Base-by-base conservation (phyloP, 306 rosid genomes). In the Prunus padus region DNA sequence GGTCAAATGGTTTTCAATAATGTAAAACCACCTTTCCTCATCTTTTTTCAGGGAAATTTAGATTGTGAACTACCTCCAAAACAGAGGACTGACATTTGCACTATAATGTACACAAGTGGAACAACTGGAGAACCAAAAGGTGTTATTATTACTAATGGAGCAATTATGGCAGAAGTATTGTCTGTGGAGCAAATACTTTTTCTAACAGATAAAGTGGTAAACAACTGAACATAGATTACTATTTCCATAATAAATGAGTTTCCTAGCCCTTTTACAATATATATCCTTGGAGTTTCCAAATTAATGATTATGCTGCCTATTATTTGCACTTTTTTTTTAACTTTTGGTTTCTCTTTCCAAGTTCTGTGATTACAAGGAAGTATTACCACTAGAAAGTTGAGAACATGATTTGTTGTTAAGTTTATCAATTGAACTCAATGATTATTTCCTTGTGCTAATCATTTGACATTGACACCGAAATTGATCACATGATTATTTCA, bases 111-210 rank as follows among this genome's bases (percentile, higher is more conserved):
- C 61, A 94, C 98, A 25, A 94, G 98, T 82, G 98, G 98, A 82
- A 94, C 97, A 11, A 94, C 98, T 0, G 97, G 96, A 16, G 98
- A 92, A 82, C 97, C 98, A n/a, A 92, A 94, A 84, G 96, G 98
- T 14, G 98, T 90, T 37, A 83, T 90, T 66, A 87, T 95, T 65
- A 83, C 80, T 62, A 95, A 92, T 30, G 89, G 80, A 59, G 95
- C 97, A 78, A 74, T 90, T 75, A 82, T 90, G 93, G 51, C 89
- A 19, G 87, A 92, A 85, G 92, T 92, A 68, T 79, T 94, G 87
- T 84, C 96, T 20, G 66, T 84, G 57, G 96, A 94, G 25, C 90
- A 90, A 20, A 65, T 94, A 76, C 89, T 94, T 72, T 22, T 61
- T 14, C 71, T 88, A 44, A 92, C 98, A 19, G 96, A 92, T 78